phyloP scores from a whole-genome alignment of 2,329 filamentous ascomycete genomes.

The Cladosporium sp. region DNA sequence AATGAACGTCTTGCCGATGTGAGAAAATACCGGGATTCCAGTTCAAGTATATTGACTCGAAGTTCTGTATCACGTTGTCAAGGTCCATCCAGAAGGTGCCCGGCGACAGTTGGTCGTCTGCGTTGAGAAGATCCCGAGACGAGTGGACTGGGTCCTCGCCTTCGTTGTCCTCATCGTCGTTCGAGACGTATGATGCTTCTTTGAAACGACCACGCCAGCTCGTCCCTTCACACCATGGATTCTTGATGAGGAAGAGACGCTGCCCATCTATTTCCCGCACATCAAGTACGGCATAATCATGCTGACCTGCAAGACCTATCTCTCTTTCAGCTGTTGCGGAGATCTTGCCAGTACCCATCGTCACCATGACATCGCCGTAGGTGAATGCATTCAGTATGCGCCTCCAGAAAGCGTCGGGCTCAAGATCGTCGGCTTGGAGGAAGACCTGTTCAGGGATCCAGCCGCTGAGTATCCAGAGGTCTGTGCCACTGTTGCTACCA shows the following conservation, averaged over 20 bases:
- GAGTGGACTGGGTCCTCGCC: slow-evolving; percentile 25
- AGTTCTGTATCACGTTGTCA: slow-evolving; percentile 83
- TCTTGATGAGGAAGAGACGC: slow-evolving; percentile 79
- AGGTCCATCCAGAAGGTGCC: slow-evolving; percentile 95
- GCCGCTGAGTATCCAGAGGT: slow-evolving; percentile 86
- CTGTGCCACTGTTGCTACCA: slow-evolving; percentile 93
- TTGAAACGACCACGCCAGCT: slow-evolving; percentile 59
- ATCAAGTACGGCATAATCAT: slow-evolving; percentile 90
- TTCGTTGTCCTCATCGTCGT: slow-evolving; percentile 8
- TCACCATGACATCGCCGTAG: slow-evolving; percentile 78
- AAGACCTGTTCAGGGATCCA: slow-evolving; percentile 98
- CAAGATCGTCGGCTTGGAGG: slow-evolving; percentile 77
- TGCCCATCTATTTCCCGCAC: slow-evolving; percentile 62
- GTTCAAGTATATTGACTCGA: slow-evolving; percentile 94
- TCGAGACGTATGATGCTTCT: slow-evolving; percentile 16
- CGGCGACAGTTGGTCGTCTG: slow-evolving; percentile 43
- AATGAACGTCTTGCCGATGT: slow-evolving; percentile 83
- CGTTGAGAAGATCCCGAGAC: slow-evolving; percentile 33
- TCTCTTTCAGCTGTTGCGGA: slow-evolving; percentile 71
- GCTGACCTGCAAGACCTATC: slow-evolving; percentile 79
- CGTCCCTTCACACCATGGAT: slow-evolving; percentile 86
- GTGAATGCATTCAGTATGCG: slow-evolving; percentile 71
- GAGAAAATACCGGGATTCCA: slow-evolving; percentile 89
- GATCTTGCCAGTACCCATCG: slow-evolving; percentile 83
- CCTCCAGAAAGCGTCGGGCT: slow-evolving; percentile 72